Evolutionary conservation across 1,284 basidiomycete species (phyloP).

Genomic region (Pseudozyma pruni): DNA sequence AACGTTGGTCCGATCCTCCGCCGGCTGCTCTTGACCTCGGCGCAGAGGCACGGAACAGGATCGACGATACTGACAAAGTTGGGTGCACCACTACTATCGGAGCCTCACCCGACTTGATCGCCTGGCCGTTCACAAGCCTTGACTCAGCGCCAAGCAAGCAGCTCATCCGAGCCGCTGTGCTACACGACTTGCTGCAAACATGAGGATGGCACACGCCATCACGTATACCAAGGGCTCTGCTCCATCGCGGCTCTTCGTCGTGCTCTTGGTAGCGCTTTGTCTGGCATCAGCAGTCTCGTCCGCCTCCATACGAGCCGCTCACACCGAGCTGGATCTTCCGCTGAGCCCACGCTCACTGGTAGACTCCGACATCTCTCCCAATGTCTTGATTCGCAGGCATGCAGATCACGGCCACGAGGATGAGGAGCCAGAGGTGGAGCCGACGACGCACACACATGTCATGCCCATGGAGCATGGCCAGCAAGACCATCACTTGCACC

Average conservation of each 20-base stretch:
- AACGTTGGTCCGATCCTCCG: no score
- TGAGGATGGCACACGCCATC: not conserved
- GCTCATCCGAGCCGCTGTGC: no score
- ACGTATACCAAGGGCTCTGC: not conserved
- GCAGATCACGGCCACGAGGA: conserved; percentile 34
- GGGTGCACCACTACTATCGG: conserved; percentile 12
- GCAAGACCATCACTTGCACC: conserved; percentile 1
- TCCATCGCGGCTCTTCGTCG: not conserved
- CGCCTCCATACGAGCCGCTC: conserved; percentile 9
- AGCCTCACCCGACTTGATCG: not conserved
- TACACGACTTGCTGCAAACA: no score
- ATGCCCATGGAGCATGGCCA: no score
- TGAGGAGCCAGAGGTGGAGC: conserved; percentile 11
- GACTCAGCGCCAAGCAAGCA: conserved; percentile 16
- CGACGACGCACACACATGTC: no score
- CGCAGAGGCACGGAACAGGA: no score
- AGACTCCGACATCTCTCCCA: not conserved
- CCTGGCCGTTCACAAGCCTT: no score
- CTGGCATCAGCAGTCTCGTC: conserved; percentile 1
- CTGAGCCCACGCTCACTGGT: not conserved
- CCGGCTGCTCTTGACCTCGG: no score
- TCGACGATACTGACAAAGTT: not conserved
- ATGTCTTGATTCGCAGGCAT: conserved; percentile 15
- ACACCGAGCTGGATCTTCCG: conserved; percentile 3
- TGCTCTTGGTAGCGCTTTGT: conserved; percentile 10